Conservation (phyloP, 306 rosid species). For the Luffa acutangula region DNA sequence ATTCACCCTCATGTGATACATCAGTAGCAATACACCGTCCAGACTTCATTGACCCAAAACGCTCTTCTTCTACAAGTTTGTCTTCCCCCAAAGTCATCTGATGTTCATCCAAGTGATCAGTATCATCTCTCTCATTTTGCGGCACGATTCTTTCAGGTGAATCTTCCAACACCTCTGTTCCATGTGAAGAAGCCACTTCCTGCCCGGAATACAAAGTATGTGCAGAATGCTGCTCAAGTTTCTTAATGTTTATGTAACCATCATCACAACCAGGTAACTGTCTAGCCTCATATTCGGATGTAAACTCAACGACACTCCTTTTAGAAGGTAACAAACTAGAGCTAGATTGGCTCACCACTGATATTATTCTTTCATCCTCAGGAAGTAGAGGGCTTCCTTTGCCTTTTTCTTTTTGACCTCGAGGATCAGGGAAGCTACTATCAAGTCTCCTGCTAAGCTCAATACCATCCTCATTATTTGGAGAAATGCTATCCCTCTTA, state of each 20-base stretch:
- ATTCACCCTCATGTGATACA: slow-evolving; percentile 15
- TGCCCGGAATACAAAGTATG: slow-evolving; percentile 13
- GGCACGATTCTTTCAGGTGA: slow-evolving; percentile 14
- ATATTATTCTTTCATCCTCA: slow-evolving; percentile 17
- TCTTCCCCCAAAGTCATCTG: slow-evolving; percentile 15
- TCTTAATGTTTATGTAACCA: slow-evolving; percentile 25
- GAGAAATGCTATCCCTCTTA: too few species aligned
- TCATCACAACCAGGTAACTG: slow-evolving; percentile 18
- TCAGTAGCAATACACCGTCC: slow-evolving; percentile 7
- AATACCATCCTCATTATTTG: too few species aligned
- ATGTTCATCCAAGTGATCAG: slow-evolving; percentile 13
- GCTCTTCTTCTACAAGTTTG: slow-evolving; percentile 8
- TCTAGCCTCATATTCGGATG: slow-evolving; percentile 15
- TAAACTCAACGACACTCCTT: slow-evolving; percentile 21
- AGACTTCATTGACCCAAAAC: slow-evolving; percentile 16
- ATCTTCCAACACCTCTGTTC: slow-evolving; percentile 18
- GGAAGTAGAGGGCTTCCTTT: slow-evolving; percentile 11
- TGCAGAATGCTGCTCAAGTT: slow-evolving; percentile 24
- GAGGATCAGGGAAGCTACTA: too few species aligned
- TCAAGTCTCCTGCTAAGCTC: too few species aligned
- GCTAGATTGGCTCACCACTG: slow-evolving; percentile 8
- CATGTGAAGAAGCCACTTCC: slow-evolving; percentile 19
- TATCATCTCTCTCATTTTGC: slow-evolving; percentile 13
- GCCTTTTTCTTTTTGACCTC: slow-evolving; percentile 18
- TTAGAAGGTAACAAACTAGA: slow-evolving; percentile 23